phyloP scores from a whole-genome alignment of 805 yeast species.

The Myxozyma vanderwaltii region DNA sequence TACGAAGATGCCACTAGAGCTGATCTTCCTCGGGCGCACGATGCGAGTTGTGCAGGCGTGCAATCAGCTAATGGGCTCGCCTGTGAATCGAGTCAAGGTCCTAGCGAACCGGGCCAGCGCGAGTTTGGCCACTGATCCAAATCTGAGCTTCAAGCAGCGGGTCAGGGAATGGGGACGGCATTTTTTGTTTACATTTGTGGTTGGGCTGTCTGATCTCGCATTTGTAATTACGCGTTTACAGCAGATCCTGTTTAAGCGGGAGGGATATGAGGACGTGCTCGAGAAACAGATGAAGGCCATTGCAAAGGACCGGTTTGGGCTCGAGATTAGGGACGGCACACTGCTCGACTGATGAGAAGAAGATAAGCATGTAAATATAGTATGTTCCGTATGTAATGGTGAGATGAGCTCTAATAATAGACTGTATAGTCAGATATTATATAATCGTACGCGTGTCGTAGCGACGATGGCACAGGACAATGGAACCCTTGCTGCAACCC shows the following conservation, averaged over 20 bases:
- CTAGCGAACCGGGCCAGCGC: slow-evolving; percentile 58
- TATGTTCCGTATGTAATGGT: too few relatives aligned
- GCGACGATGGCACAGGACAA: too few relatives aligned
- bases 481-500: too few relatives aligned
- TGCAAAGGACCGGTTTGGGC: slow-evolving; percentile 23
- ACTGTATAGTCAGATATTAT: too few relatives aligned
- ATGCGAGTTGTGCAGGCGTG: slow-evolving; percentile 75
- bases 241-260: slow-evolving; percentile 41
- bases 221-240: slow-evolving; percentile 44
- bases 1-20: slow-evolving; percentile 64
- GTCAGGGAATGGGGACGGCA: slow-evolving; percentile 17
- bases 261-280: slow-evolving; percentile 49
- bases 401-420: too few relatives aligned
- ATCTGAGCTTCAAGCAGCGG: not conserved
- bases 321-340: slow-evolving; percentile 18
- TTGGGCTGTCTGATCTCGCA: slow-evolving; percentile 33
- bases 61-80: slow-evolving; percentile 66
- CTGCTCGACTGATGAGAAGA: not conserved
- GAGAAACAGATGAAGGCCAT: slow-evolving; percentile 44
- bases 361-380: too few relatives aligned
- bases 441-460: too few relatives aligned
- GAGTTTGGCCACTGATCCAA: slow-evolving; percentile 18
- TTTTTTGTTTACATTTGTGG: slow-evolving; percentile 11
- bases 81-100: slow-evolving; percentile 69
- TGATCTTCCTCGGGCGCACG: slow-evolving; percentile 66